Percentiles rank a stretch among this genome's conserved stretches.
Conservation (phyloP, 2,329 filamentous ascomycete species). For the Pseudocercospora eumusae region DNA sequence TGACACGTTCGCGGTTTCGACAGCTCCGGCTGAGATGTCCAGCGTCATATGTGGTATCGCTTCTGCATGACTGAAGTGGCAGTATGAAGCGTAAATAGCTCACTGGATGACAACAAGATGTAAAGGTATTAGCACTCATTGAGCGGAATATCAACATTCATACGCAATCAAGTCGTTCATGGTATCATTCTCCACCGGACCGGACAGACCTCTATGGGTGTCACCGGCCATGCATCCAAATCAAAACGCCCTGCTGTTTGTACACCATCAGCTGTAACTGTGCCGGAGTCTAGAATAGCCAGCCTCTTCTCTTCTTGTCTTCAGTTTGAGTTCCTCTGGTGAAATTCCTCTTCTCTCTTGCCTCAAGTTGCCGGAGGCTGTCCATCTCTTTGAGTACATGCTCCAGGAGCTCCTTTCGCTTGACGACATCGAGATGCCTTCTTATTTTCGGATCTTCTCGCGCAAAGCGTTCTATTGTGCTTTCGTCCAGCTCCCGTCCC, state of each 20-base stretch:
- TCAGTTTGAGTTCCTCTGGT: constrained; percentile 42
- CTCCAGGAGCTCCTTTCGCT: constrained; percentile 88
- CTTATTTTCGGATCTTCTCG: constrained; percentile 89
- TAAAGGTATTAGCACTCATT: constrained; percentile 2
- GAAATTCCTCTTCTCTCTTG: constrained; percentile 62
- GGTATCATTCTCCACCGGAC: constrained; percentile 7
- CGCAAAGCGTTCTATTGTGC: constrained; percentile 85
- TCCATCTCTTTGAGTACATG: constrained; percentile 96
- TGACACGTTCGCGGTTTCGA: too few species aligned
- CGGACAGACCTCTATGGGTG: neutral
- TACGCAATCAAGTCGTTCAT: constrained; percentile 14
- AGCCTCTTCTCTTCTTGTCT: constrained; percentile 37
- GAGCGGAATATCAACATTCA: constrained; percentile 10
- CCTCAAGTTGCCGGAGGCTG: constrained; percentile 79
- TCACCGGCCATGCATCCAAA: constrained; percentile 1
- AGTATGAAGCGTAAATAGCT: neutral
- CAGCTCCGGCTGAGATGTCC: neutral
- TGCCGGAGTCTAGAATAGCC: constrained; percentile 35
- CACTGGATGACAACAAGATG: neutral
- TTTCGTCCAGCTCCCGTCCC: constrained; percentile 68
- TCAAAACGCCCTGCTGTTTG: constrained; percentile 8
- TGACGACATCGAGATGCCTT: constrained; percentile 86
- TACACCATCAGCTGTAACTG: neutral
- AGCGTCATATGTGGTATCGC: neutral
- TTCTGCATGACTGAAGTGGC: neutral